Percentiles rank a stretch among this genome's conserved stretches.
Conservation (phyloP, 2,329 filamentous ascomycete species). For the Xylariaceae sp. region DNA sequence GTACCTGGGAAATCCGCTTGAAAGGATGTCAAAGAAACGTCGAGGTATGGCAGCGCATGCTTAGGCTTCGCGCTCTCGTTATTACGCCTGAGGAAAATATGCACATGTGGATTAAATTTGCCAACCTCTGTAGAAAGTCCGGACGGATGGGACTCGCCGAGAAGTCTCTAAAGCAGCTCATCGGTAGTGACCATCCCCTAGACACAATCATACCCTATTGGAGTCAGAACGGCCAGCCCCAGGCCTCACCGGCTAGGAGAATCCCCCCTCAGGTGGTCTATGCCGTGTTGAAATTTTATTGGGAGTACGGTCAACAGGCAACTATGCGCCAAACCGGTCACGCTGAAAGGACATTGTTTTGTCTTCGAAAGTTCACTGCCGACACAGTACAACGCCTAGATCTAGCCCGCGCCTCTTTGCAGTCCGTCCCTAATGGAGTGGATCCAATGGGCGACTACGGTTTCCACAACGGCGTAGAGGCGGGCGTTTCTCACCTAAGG, state of each 20-base stretch:
- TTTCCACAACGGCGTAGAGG: constrained; percentile 55
- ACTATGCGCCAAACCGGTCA: constrained; percentile 49
- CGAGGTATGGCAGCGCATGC: constrained; percentile 98
- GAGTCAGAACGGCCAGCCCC: constrained; percentile 49
- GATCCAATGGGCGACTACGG: constrained; percentile 54
- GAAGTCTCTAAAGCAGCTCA: constrained; percentile 90
- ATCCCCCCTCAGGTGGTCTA: constrained; percentile 84
- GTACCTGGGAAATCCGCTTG: constrained; percentile 94
- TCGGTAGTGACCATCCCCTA: constrained; percentile 71
- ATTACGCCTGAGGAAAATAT: constrained; percentile 92
- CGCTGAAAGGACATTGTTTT: constrained; percentile 62
- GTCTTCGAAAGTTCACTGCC: constrained; percentile 65
- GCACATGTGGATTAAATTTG: constrained; percentile 99
- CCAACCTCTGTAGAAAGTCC: constrained; percentile 96
- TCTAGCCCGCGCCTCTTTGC: constrained; percentile 53
- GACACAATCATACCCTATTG: constrained; percentile 67
- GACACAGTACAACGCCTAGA: constrained; percentile 63
- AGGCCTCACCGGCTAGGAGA: constrained; percentile 48
- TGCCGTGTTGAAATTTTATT: constrained; percentile 96
- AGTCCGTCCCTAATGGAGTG: constrained; percentile 55
- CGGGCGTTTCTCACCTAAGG: constrained; percentile 53
- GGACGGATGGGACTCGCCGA: constrained; percentile 93
- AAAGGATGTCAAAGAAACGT: constrained; percentile 96
- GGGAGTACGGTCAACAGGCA: constrained; percentile 78
- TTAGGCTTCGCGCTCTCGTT: constrained; percentile 90